A percentile compares a stretch with the other conserved stretches of the same genome.
phyloP scores from a whole-genome alignment of 306 rosid species.

The Lithocarpus polystachyus region DNA sequence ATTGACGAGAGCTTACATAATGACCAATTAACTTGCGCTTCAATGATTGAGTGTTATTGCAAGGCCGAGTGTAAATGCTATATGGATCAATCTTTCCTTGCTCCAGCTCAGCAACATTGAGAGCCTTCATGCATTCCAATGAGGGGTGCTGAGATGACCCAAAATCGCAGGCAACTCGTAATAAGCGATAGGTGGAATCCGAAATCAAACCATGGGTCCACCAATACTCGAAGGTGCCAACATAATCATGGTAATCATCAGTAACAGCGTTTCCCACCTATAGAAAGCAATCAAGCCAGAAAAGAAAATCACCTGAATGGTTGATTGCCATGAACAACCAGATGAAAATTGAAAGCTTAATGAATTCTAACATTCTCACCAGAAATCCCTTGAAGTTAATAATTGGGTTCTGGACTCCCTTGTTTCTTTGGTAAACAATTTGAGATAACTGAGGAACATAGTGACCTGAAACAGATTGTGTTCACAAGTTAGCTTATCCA shows the following conservation, averaged over 20 bases:
- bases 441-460: constrained; percentile 92
- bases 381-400: constrained; percentile 85
- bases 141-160: constrained; percentile 80
- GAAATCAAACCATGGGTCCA: constrained; percentile 97
- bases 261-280: constrained; percentile 96
- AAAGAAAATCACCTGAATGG: constrained; percentile 14
- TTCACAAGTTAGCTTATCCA: constrained; percentile 9
- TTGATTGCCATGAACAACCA: background rate
- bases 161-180: constrained; percentile 52
- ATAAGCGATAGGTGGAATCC: constrained; percentile 70
- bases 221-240: constrained; percentile 95
- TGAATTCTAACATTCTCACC: constrained; percentile 49
- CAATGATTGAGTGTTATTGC: constrained; percentile 53
- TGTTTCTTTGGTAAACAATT: constrained; percentile 60
- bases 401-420: constrained; percentile 64
- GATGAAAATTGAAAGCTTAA: background rate
- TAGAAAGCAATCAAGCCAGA: constrained; percentile 20
- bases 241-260: constrained; percentile 79
- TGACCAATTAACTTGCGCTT: constrained; percentile 64
- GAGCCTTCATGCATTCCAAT: constrained; percentile 59
- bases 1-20: constrained; percentile 55
- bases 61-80: constrained; percentile 75
- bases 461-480: constrained; percentile 59
- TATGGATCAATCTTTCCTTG: constrained; percentile 86
- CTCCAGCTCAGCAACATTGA: constrained; percentile 50